Evolutionary conservation across 2,329 filamentous ascomycete species (phyloP).

Genomic region (Bimuria novae-zelandiae): DNA sequence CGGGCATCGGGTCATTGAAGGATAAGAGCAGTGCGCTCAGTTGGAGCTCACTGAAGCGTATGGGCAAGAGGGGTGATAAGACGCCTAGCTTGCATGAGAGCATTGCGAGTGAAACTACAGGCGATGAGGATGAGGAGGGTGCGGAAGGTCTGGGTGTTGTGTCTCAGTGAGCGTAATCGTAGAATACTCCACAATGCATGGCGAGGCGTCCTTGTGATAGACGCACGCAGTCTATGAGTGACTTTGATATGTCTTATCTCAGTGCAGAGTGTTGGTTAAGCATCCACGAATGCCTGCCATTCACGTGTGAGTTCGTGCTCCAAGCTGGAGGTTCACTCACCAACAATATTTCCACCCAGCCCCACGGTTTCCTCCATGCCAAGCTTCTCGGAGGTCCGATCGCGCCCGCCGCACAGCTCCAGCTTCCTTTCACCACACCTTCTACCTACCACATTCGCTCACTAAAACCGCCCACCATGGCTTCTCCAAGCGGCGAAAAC

Average conservation of each 20-base stretch:
- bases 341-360: too few relatives aligned
- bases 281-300: too few relatives aligned
- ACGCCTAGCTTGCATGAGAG: constrained; percentile 55
- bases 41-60: constrained; percentile 52
- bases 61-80: constrained; percentile 49
- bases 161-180: neutral
- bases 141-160: constrained; percentile 8
- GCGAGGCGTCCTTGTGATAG: neutral
- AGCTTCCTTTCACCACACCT: constrained; percentile 2
- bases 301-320: too few relatives aligned
- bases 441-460: constrained; percentile 6
- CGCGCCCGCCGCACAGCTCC: neutral
- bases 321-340: too few relatives aligned
- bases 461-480: constrained; percentile 32
- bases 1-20: constrained; percentile 44
- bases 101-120: constrained; percentile 47
- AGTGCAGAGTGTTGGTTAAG: too few relatives aligned
- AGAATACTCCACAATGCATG: neutral
- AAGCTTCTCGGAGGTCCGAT: constrained; percentile 7
- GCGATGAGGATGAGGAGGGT: constrained; percentile 42
- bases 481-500: constrained; percentile 42
- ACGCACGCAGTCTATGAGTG: too few relatives aligned
- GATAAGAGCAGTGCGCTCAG: constrained; percentile 46
- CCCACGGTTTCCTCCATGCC: too few relatives aligned
- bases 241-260: too few relatives aligned